Percentiles rank a stretch among this genome's conserved stretches.
Evolutionary conservation across 805 yeast genomes (phyloP).

Genomic region (Candida sithepensis): DNA sequence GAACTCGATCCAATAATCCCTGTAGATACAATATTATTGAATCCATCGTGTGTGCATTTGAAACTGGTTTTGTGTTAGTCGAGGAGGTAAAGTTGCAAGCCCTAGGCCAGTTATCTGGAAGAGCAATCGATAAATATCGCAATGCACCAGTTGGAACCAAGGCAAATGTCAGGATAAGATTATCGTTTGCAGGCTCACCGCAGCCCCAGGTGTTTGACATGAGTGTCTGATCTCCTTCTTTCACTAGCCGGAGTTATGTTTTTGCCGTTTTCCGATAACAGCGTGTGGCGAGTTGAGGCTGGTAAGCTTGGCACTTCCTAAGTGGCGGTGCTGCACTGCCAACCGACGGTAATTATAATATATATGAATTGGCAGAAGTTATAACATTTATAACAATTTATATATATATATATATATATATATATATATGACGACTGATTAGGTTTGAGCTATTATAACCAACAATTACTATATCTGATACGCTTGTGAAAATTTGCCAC

Average conservation of each 20-base stretch:
- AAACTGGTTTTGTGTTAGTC: no score
- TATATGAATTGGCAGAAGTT: no score
- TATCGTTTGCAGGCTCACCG: no score
- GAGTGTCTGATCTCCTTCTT: background rate
- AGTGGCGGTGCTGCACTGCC: background rate
- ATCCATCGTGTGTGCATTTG: background rate
- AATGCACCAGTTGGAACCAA: background rate
- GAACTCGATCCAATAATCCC: background rate
- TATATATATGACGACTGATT: no score
- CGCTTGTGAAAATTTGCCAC: no score
- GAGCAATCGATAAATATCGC: background rate
- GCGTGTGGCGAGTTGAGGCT: conserved; percentile 1
- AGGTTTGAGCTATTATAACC: no score
- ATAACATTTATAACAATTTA: no score
- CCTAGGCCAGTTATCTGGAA: background rate
- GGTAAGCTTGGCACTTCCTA: background rate
- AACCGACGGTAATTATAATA: no score
- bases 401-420: no score
- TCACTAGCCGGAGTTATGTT: background rate
- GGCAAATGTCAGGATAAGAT: background rate
- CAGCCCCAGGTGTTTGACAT: background rate
- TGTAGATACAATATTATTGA: background rate
- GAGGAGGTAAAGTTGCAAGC: background rate
- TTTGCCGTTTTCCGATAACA: background rate
- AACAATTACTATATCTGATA: no score